Base-by-base conservation (phyloP, 495 filamentous ascomycete species). In the Lasiosphaeria hispida region DNA sequence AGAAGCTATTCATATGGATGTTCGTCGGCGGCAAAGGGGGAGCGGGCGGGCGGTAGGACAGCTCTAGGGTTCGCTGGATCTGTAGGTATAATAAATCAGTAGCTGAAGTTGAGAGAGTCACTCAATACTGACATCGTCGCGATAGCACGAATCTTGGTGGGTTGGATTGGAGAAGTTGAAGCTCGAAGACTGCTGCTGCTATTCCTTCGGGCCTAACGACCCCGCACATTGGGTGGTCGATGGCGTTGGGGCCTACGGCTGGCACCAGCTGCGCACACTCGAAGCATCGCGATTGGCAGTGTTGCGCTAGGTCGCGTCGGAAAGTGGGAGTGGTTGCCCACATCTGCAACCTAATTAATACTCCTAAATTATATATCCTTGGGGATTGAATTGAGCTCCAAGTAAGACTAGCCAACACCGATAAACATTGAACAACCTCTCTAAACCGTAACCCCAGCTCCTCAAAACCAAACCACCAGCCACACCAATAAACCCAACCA, bases 221-320 rank as follows among this genome's bases (percentile, higher is more conserved):
- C 35, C 49, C 49, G 49, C 49, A 53, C 49, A 36, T 53, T 53
- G 49, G 49, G 49, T 36, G 33, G 38, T 53, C 40, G 13, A 13
- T 38, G 10, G 44, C 44, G 49, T 53, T n/a, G 49, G 49, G 34
- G 49, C 14, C 49, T 53, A 36, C 35, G 35, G 7, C 49, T 39
- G n/a, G n/a, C n/a, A n/a, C n/a, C n/a, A n/a, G 40, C 11, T 36
- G 49, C n/a, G 49, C 49, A 53, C 40, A 17, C 40, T 53, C 35
- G 34, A 53, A 39, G 49, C 49, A 33, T 53, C 39, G 13, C 17
- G 13, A 42, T 42, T 42, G 39, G 39, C 39, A n/a, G 39, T 42
- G 10, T 42, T 42, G 13, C 17, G 39, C 13, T 42, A 15, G 13
- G 10, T 15, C n/a, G n/a, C n/a, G n/a, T n/a, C n/a, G n/a, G n/a